Base-by-base conservation (phyloP, 495 filamentous ascomycete genomes). In the Xylaria venustula region DNA sequence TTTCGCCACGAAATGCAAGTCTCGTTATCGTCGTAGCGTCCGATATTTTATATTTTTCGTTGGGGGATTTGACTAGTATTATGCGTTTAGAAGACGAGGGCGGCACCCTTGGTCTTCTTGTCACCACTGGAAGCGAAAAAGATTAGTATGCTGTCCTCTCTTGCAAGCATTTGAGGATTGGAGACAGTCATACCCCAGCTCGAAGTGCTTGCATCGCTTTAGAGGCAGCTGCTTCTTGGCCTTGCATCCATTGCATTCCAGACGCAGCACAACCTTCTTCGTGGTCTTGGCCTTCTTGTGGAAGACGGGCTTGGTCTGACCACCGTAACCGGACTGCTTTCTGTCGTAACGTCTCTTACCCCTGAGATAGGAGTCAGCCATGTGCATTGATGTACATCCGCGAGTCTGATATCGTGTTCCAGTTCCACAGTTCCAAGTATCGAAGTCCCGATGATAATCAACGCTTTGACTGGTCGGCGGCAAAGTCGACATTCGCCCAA, bases 41-140 rank as follows among this genome's bases (percentile, higher is more conserved):
- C 60, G 40, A 46, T 65, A 67, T 63, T 64, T 64, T 64, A 49
- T 54, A 40, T 62, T 46, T 54, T 40, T 54, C 41, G 23, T 60
- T 46, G 36, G 58, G 44, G 36, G 32, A 15, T 49, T 42, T 50
- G 32, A n/a, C 30, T 59, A 60, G 52, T 32, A 50, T 66, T 37
- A 11, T 30, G 32, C 49, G 73, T 68, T 83, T 94, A 99, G 84
- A 98, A 99, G 70, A 99, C 95, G 73, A 99, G 86, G 70, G 95
- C 95, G 73, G 94, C 94, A 88, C 95, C 95, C 90, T 99, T 99
- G 75, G 95, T 99, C 92, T 99, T 99, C 92, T 99, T 99, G 88
- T 99, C 95, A 84, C 95, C 95, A 87, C 94, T 97, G 68, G 79
- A 75, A 56, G 5, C 22, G 34, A 54, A 23, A 45, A 62, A 48